Evolutionary conservation across 805 yeast genomes (phyloP).

Genomic region (Ogataea haglerorum): DNA sequence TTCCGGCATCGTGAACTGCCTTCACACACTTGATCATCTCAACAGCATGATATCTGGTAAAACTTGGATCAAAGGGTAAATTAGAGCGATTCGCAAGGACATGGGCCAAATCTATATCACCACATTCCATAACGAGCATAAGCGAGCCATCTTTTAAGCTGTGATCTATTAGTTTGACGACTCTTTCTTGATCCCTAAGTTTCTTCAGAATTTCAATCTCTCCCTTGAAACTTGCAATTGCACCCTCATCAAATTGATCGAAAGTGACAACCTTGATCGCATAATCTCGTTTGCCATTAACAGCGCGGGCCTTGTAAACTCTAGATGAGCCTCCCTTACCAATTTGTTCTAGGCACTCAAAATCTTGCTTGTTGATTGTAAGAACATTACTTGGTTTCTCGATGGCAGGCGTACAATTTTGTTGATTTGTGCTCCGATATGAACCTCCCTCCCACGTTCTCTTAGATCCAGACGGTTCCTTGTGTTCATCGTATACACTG

Average conservation of each 20-base stretch:
- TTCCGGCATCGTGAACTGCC: conserved; percentile 83
- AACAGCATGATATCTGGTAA: conserved; percentile 73
- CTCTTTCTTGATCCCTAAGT: conserved; percentile 61
- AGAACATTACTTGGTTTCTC: conserved; percentile 16
- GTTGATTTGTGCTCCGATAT: background rate
- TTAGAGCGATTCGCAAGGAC: conserved; percentile 59
- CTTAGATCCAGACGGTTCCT: background rate
- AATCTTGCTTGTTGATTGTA: conserved; percentile 55
- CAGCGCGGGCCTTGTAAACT: conserved; percentile 72
- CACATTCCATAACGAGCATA: conserved; percentile 87
- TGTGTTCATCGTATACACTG: background rate
- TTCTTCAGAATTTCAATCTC: conserved; percentile 74
- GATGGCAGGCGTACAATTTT: conserved; percentile 1
- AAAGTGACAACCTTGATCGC: conserved; percentile 82
- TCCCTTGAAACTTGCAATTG: conserved; percentile 79
- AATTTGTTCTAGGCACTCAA: conserved; percentile 70
- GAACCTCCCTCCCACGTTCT: background rate
- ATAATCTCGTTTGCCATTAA: conserved; percentile 48
- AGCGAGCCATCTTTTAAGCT: conserved; percentile 63
- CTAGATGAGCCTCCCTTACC: conserved; percentile 94
- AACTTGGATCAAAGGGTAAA: conserved; percentile 61
- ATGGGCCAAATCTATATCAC: conserved; percentile 85
- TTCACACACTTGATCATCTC: conserved; percentile 79
- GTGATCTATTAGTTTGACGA: conserved; percentile 74
- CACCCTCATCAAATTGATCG: conserved; percentile 74